phyloP scores from a whole-genome alignment of 2,329 filamentous ascomycete genomes.

The Exserohilum rostratum region DNA sequence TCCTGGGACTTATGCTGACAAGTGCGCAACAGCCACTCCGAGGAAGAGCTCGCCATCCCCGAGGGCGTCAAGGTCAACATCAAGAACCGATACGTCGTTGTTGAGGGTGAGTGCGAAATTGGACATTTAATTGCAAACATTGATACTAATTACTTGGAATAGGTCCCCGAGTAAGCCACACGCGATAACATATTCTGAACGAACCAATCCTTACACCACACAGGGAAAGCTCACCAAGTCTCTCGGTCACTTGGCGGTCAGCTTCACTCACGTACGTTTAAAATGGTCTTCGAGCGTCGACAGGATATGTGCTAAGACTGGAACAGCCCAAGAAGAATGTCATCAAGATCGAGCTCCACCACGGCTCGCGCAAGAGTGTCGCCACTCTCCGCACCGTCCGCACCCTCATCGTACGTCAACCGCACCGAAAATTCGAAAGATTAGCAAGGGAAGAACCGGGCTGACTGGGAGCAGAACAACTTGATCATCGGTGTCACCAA shows the following conservation, averaged over 20 bases:
- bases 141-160: constrained; percentile 23
- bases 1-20: constrained; percentile 38
- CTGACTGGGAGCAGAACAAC: constrained; percentile 69
- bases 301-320: constrained; percentile 22
- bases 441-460: constrained; percentile 8
- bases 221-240: constrained; percentile 95
- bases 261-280: constrained; percentile 72
- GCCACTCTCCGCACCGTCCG: constrained; percentile 97
- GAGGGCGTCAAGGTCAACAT: constrained; percentile 97
- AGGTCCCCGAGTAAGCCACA: constrained; percentile 42
- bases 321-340: constrained; percentile 73
- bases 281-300: constrained; percentile 1
- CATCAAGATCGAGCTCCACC: constrained; percentile 98
- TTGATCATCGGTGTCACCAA: constrained; percentile 97
- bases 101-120: constrained; percentile 80
- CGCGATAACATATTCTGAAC: constrained; percentile 8
- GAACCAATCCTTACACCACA: constrained; percentile 29
- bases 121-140: constrained; percentile 7
- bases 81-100: constrained; percentile 94
- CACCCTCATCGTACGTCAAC: constrained; percentile 72
- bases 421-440: not conserved
- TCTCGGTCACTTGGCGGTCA: constrained; percentile 94
- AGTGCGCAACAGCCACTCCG: constrained; percentile 69
- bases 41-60: constrained; percentile 93
- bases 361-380: constrained; percentile 96